These are phyloP conservation scores for Daldinia loculata DNA, from an alignment of 495 filamentous ascomycete genomes.

Conservation along the genomic window DNA sequence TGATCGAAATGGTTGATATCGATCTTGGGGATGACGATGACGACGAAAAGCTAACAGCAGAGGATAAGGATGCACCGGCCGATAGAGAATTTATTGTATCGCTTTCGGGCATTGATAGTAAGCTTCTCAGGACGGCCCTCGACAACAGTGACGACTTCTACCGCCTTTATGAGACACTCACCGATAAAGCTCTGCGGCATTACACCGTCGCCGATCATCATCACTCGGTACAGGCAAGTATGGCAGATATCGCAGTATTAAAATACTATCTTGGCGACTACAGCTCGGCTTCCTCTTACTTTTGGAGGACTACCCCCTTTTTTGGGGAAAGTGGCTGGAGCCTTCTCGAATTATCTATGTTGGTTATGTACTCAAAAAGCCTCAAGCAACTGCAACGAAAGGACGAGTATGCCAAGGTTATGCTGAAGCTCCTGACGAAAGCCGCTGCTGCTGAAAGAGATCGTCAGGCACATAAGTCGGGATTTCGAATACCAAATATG, in stretches of 20 bases:
- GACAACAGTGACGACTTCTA: slow-evolving; percentile 62
- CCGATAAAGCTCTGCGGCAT: slow-evolving; percentile 75
- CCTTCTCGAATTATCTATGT: slow-evolving; percentile 78
- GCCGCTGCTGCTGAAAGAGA: slow-evolving; percentile 66
- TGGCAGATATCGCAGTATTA: slow-evolving; percentile 86
- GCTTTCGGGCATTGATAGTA: slow-evolving; percentile 60
- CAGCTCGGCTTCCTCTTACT: slow-evolving; percentile 76
- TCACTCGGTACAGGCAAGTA: slow-evolving; percentile 76
- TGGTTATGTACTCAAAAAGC: slow-evolving; percentile 86
- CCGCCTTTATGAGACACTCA: slow-evolving; percentile 74
- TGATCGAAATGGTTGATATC: slow-evolving; percentile 64
- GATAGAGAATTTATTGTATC: slow-evolving; percentile 25
- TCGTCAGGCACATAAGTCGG: slow-evolving; percentile 52
- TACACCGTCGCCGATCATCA: slow-evolving; percentile 77
- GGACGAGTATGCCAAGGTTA: slow-evolving; percentile 81
- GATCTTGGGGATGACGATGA: slow-evolving; percentile 55
- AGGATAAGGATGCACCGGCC: slow-evolving; percentile 32
- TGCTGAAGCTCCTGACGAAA: slow-evolving; percentile 79
- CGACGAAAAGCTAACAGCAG: slow-evolving; percentile 12
- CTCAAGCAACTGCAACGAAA: slow-evolving; percentile 76
- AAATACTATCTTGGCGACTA: slow-evolving; percentile 81
- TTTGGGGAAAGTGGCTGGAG: slow-evolving; percentile 85
- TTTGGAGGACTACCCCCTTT: slow-evolving; percentile 81
- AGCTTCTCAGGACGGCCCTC: slow-evolving; percentile 59
- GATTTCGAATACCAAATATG: slow-evolving; percentile 40